Evolutionary conservation across 2,329 filamentous ascomycete genomes (phyloP).

Genomic region (Hymenoscyphus albidus): DNA sequence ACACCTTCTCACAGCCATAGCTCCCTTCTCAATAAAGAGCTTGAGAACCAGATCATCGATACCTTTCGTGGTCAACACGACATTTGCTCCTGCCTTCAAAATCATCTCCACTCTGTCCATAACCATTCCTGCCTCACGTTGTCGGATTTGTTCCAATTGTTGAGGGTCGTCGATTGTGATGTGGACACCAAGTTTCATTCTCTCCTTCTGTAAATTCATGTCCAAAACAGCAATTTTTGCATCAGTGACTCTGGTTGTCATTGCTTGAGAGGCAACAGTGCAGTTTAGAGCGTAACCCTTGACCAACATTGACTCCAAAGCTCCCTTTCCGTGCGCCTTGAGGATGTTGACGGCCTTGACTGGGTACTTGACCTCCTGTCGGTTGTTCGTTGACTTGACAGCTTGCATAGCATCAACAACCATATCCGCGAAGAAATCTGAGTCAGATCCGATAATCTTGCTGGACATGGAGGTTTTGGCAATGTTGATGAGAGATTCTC

Average conservation of each 20-base stretch:
- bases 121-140: conserved; percentile 88
- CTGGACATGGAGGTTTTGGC: conserved; percentile 99
- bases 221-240: conserved; percentile 96
- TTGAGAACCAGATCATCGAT: conserved; percentile 96
- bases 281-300: conserved; percentile 98
- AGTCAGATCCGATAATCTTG: conserved; percentile 96
- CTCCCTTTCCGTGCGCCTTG: conserved; percentile 95
- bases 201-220: conserved; percentile 98
- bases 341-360: conserved; percentile 99
- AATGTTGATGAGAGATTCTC: conserved; percentile 88
- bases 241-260: conserved; percentile 87
- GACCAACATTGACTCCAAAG: conserved; percentile 81
- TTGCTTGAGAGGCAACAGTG: conserved; percentile 96
- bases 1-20: conserved; percentile 92
- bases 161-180: conserved; percentile 97
- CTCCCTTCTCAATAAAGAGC: conserved; percentile 88
- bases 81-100: conserved; percentile 93
- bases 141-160: conserved; percentile 94
- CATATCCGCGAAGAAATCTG: conserved; percentile 96
- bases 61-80: conserved; percentile 94
- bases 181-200: conserved; percentile 98
- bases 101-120: conserved; percentile 96
- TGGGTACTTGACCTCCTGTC: conserved; percentile 89
- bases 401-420: conserved; percentile 94
- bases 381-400: conserved; percentile 89